Base-by-base conservation (phyloP, 2,329 filamentous ascomycete species). In the Diaporthe sp. region DNA sequence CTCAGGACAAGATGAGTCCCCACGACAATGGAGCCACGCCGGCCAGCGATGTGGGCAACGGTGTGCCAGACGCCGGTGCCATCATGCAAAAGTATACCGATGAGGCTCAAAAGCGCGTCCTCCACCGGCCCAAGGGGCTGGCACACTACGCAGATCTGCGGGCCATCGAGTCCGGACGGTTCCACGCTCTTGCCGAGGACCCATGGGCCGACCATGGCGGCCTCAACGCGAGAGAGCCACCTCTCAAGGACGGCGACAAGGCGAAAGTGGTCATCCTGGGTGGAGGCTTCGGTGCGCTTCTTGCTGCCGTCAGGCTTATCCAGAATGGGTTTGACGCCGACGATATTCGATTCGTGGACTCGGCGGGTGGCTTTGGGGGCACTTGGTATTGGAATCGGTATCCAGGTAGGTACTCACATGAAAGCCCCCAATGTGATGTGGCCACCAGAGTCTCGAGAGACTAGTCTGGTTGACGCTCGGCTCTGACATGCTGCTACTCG, bases 181-280 rank as follows among this genome's bases (percentile, higher is more conserved):
- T 81, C 39, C 77, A 76, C 37, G 73, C 78, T 4, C 79, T 86
- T 9, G 79, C 74, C 12, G 73, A 79, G 0, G 85, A 85, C 67
- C 83, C 83, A 0, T 85, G 83, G 83, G 82, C 78, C 10, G 81
- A 85, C 75, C 81, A 83, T 53, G 81, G 78, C 0, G 78, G 79
- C 0, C 79, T 83, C 10, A 84, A 83, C 71, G 78, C 78, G 2
- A 76, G 73, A 20, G 39, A 47, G 9, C 53, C 68, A 58, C 22
- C 51, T 28, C 51, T 71, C 37, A 71, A 71, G 39, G 68, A 71
- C 42, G 68, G 53, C 4, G 53, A 71, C 51, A 71, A 47, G 53
- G 31, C 37, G 42, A 58, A 58, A n/a, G 68, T 71, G 25, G 17
- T 58, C 37, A 31, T 85, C 25, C 77, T 85, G 1, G 84, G 85